A percentile compares a stretch with the other conserved stretches of the same genome.
phyloP scores from a whole-genome alignment of 2,329 filamentous ascomycete genomes.

The Penicillium sp. region DNA sequence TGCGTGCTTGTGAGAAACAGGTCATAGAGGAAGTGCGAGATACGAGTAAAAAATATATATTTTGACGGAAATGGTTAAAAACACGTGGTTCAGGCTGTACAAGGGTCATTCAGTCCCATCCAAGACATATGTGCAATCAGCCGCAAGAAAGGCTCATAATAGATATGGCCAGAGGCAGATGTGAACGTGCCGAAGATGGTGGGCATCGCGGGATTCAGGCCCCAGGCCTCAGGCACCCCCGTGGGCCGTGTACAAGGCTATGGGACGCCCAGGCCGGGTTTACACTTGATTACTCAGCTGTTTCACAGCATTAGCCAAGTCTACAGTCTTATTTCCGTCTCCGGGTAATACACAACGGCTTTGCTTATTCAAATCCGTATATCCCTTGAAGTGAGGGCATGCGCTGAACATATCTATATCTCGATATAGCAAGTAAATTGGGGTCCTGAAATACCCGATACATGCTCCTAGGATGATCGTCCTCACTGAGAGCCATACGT shows the following conservation, averaged over 20 bases:
- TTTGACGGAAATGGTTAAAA: background rate
- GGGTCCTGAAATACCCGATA: too few species aligned
- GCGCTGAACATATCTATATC: background rate
- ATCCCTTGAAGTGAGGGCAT: background rate
- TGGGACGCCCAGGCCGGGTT: background rate
- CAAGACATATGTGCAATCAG: background rate
- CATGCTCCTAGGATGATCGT: background rate
- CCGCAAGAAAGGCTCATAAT: too few species aligned
- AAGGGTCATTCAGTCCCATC: background rate
- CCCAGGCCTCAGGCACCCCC: background rate
- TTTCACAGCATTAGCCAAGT: background rate
- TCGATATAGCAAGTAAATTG: background rate
- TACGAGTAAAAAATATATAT: background rate
- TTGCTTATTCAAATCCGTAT: background rate
- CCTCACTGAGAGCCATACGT: background rate
- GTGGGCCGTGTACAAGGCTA: background rate
- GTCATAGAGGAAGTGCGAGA: background rate
- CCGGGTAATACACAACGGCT: background rate
- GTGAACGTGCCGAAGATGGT: background rate
- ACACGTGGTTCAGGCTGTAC: background rate
- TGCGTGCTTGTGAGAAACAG: background rate
- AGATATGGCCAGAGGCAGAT: background rate
- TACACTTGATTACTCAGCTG: background rate
- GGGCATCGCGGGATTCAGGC: background rate
- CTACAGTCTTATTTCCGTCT: background rate